Conservation (phyloP, 805 yeast genomes). For the Ogataea parapolymorpha region DNA sequence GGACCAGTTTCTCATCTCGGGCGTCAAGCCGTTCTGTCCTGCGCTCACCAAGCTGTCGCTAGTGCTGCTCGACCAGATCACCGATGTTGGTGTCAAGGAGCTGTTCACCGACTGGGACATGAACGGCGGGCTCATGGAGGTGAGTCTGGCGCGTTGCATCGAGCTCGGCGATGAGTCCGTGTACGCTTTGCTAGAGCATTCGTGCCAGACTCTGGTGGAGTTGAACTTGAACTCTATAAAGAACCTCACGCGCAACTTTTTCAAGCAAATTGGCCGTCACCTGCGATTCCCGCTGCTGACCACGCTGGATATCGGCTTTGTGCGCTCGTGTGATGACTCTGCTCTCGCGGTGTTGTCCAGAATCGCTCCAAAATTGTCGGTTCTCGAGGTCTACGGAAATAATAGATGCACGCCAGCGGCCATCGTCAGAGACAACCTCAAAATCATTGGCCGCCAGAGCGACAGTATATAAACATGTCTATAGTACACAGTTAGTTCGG, state of each 20-base stretch:
- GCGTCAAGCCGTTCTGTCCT: conserved; percentile 55
- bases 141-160: conserved; percentile 64
- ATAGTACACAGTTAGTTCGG: conserved; percentile 2
- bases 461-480: conserved; percentile 42
- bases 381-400: conserved; percentile 79
- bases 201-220: conserved; percentile 62
- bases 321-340: conserved; percentile 69
- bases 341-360: conserved; percentile 55
- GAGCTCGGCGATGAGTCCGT: conserved; percentile 63
- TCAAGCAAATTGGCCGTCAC: conserved; percentile 44
- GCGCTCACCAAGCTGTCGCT: conserved; percentile 58
- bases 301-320: conserved; percentile 74
- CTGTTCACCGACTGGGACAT: conserved; percentile 57
- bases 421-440: conserved; percentile 48
- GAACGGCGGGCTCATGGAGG: conserved; percentile 56
- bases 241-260: conserved; percentile 47
- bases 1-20: conserved; percentile 56
- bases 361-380: conserved; percentile 57
- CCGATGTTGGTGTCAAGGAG: conserved; percentile 61
- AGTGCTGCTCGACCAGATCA: conserved; percentile 55
- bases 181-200: conserved; percentile 57
- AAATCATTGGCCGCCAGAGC: conserved; percentile 72
- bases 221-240: conserved; percentile 73
- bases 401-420: conserved; percentile 63
- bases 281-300: conserved; percentile 56